A percentile compares a stretch with the other conserved stretches of the same genome.
These are phyloP conservation scores for Agrocybe pediades DNA, from an alignment of 768 basidiomycete species.

Conservation along the genomic window DNA sequence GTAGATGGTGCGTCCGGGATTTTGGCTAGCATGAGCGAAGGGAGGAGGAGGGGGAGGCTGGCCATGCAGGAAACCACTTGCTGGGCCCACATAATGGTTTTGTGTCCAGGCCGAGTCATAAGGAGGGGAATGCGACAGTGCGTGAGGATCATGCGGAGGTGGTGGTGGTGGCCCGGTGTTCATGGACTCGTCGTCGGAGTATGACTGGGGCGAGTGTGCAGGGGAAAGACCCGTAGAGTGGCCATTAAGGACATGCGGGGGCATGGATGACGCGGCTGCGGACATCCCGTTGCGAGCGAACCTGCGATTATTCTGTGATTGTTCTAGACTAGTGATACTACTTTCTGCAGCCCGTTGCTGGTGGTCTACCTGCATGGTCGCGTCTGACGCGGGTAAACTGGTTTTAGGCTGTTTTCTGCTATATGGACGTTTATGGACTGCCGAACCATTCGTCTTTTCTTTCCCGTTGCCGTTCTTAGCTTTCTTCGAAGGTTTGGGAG, in stretches of 20 bases:
- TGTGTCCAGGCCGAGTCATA: conserved; percentile 28
- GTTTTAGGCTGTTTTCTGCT: conserved; percentile 11
- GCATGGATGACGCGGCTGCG: conserved; percentile 15
- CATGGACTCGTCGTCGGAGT: conserved; percentile 17
- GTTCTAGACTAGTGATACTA: not conserved
- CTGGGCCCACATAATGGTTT: conserved; percentile 47
- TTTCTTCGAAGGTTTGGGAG: conserved; percentile 26
- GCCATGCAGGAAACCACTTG: conserved; percentile 51
- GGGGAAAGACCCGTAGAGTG: conserved; percentile 11
- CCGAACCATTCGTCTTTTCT: conserved; percentile 31
- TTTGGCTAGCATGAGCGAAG: conserved; percentile 43
- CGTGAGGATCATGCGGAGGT: conserved; percentile 21
- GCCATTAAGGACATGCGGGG: conserved; percentile 23
- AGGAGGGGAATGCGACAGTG: conserved; percentile 25
- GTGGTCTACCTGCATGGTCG: conserved; percentile 1
- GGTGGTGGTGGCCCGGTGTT: conserved; percentile 28
- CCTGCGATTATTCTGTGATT: conserved; percentile 14
- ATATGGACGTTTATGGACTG: conserved; percentile 20
- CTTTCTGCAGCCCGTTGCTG: not conserved
- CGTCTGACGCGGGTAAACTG: not conserved
- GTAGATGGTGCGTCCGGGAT: conserved; percentile 66
- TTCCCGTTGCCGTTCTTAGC: conserved; percentile 38
- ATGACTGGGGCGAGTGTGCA: conserved; percentile 14
- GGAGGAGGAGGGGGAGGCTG: conserved; percentile 29
- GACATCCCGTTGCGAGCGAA: conserved; percentile 19